Percentiles rank a stretch among this genome's conserved stretches.
Conservation (phyloP, 805 yeast genomes). For the Yamadazyma akitaensis region DNA sequence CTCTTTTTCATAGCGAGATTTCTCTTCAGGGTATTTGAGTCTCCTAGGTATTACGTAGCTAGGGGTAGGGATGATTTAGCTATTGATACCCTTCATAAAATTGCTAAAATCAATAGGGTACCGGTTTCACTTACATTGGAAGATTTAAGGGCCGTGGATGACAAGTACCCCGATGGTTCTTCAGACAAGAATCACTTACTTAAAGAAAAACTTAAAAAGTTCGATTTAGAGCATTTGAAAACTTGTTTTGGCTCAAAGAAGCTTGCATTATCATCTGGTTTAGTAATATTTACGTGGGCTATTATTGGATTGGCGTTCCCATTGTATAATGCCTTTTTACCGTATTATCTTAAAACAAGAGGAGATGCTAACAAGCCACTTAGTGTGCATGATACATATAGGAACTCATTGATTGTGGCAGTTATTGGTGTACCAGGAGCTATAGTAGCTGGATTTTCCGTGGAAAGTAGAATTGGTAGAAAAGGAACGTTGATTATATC, state of each 20-base stretch:
- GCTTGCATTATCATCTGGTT: slow-evolving; percentile 42
- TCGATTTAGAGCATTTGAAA: slow-evolving; percentile 36
- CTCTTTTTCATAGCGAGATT: slow-evolving; percentile 35
- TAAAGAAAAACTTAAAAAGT: slow-evolving; percentile 25
- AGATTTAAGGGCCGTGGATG: slow-evolving; percentile 45
- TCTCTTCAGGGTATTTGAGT: slow-evolving; percentile 44
- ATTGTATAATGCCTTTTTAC: slow-evolving; percentile 52
- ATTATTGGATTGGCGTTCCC: slow-evolving; percentile 59
- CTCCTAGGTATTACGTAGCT: slow-evolving; percentile 45
- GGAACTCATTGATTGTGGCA: slow-evolving; percentile 30
- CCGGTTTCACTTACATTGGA: slow-evolving; percentile 42
- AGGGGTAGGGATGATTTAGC: slow-evolving; percentile 46
- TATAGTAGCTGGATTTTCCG: slow-evolving; percentile 29
- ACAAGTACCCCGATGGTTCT: slow-evolving; percentile 13
- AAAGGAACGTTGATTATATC: slow-evolving; percentile 56
- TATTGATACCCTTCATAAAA: slow-evolving; percentile 36
- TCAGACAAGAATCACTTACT: slow-evolving; percentile 17
- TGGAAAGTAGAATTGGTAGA: slow-evolving; percentile 45
- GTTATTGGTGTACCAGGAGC: slow-evolving; percentile 34
- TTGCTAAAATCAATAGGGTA: slow-evolving; percentile 46
- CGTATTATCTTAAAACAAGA: slow-evolving; percentile 47
- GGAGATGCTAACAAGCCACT: slow-evolving; percentile 26
- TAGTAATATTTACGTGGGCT: slow-evolving; percentile 50
- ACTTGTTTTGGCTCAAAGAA: slow-evolving; percentile 45
- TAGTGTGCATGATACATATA: slow-evolving; percentile 29